phyloP scores from a whole-genome alignment of 2,329 filamentous ascomycete genomes.

The Capronia americana region DNA sequence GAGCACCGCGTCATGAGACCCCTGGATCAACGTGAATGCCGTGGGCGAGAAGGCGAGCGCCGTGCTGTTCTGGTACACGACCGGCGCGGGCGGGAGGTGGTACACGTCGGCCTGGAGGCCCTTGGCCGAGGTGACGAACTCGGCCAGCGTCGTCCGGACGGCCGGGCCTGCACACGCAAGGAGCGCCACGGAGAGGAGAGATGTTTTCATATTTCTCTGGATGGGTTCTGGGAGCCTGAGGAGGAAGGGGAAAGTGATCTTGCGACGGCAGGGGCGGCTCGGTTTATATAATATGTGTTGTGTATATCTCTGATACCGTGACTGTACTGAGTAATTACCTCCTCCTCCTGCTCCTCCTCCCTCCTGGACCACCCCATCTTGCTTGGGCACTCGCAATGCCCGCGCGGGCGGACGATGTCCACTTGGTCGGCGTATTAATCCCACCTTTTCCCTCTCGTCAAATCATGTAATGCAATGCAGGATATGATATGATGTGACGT shows the following conservation, averaged over 20 bases:
- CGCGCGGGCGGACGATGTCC: not conserved
- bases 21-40: conserved; percentile 40
- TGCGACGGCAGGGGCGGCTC: no score
- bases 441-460: not conserved
- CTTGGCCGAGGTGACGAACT: conserved; percentile 19
- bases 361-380: not conserved
- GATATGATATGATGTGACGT: no score
- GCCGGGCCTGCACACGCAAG: not conserved
- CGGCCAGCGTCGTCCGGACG: not conserved
- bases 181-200: not conserved
- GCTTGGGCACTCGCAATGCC: not conserved
- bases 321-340: no score
- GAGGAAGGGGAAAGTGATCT: no score
- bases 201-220: not conserved
- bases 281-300: no score
- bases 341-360: no score
- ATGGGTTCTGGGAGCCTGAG: not conserved
- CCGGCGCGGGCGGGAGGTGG: conserved; percentile 19
- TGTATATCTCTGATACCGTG: no score
- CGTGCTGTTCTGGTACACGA: conserved; percentile 18
- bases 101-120: conserved; percentile 24
- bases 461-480: not conserved
- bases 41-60: conserved; percentile 23
- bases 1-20: conserved; percentile 45
- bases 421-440: not conserved